phyloP scores from a whole-genome alignment of 129 eudicot genomes.

The Gnaphalium uliginosum region DNA sequence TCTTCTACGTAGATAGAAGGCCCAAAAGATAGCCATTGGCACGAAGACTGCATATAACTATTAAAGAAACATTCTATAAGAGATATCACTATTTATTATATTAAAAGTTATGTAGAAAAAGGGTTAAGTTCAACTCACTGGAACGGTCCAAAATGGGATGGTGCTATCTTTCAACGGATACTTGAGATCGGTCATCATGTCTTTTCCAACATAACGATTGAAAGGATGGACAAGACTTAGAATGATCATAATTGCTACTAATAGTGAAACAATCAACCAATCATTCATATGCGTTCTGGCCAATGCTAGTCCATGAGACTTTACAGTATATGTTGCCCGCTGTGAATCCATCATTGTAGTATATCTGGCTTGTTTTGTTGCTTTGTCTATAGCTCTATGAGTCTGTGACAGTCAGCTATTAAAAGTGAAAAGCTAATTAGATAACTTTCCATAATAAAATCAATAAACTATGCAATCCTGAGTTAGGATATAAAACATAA shows the following conservation, averaged over 20 bases:
- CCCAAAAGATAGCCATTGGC: constrained; percentile 40
- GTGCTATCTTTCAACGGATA: constrained; percentile 51
- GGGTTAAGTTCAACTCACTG: constrained; percentile 32
- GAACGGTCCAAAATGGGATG: constrained; percentile 53
- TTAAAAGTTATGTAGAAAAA: not conserved
- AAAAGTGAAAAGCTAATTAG: no score
- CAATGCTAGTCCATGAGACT: constrained; percentile 48
- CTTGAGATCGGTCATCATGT: constrained; percentile 50
- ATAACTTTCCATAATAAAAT: no score
- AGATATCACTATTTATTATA: not conserved
- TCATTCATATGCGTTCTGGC: constrained; percentile 45
- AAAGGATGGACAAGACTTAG: constrained; percentile 45
- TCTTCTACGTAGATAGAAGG: constrained; percentile 40
- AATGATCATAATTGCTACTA: constrained; percentile 23
- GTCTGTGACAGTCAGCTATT: no score
- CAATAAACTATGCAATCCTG: not conserved
- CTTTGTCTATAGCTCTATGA: not conserved
- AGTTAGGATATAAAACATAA: not conserved
- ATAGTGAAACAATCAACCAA: constrained; percentile 42
- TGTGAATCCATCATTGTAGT: constrained; percentile 33
- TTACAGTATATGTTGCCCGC: constrained; percentile 42
- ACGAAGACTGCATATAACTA: constrained; percentile 46
- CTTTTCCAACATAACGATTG: constrained; percentile 49
- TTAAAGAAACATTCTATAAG: not conserved
- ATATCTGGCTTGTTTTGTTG: not conserved